phyloP scores from a whole-genome alignment of 345 rosid species.

The Laguncularia racemosa region DNA sequence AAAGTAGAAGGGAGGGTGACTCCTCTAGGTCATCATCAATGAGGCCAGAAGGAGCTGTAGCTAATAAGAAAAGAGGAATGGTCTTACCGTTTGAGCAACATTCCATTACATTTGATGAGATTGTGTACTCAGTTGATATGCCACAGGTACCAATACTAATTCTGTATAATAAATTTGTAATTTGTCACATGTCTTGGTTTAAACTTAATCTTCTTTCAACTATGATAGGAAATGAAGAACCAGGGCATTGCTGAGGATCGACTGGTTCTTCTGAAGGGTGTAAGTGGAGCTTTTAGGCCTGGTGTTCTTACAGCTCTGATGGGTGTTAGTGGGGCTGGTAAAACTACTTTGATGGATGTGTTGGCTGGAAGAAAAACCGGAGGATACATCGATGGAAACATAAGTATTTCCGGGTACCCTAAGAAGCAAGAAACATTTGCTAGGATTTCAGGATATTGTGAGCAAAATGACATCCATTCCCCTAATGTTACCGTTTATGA shows the following conservation, averaged over 20 bases:
- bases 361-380: conserved; percentile 51
- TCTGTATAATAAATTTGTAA: too few species aligned
- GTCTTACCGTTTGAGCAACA: conserved; percentile 50
- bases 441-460: conserved; percentile 48
- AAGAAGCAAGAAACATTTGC: conserved; percentile 57
- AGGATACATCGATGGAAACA: conserved; percentile 39
- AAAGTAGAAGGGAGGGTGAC: too few species aligned
- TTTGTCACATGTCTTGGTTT: too few species aligned
- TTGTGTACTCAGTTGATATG: conserved; percentile 52
- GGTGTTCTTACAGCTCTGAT: conserved; percentile 57
- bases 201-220: not conserved
- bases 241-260: conserved; percentile 33
- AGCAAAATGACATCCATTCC: conserved; percentile 56
- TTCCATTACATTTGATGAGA: conserved; percentile 41
- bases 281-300: conserved; percentile 47
- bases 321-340: conserved; percentile 59
- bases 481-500: conserved; percentile 45
- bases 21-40: not conserved
- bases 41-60: not conserved
- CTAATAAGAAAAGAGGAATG: conserved; percentile 43
- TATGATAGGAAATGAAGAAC: conserved; percentile 39
- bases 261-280: conserved; percentile 39
- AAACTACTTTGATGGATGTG: conserved; percentile 55
- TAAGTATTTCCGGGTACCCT: conserved; percentile 40
- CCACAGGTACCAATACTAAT: conserved; percentile 30